Base-by-base conservation (phyloP, 2,329 filamentous ascomycete species). In the Penicillium sp. region DNA sequence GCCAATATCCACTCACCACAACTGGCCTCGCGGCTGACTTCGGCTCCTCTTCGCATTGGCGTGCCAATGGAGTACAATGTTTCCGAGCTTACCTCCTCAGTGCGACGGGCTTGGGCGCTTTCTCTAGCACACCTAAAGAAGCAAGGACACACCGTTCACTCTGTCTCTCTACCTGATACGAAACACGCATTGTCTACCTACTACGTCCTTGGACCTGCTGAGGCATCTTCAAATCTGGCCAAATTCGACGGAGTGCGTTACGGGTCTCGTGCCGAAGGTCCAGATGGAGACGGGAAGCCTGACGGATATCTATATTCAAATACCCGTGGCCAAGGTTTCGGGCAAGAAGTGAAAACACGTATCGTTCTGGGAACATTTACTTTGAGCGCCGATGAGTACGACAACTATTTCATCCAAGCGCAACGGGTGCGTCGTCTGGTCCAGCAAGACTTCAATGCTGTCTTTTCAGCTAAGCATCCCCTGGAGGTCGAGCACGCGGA, bases 171-270 rank as follows among this genome's bases (percentile, higher is more conserved):
- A 4, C 91, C 92, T 0, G 82, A 85, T 0, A 99, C 92, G 1
- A 86, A 83, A 54, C 84, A 88, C 58, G 92, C 93, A 0, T 80
- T 99, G 0, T 88, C 90, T 16, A 88, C 93, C 29, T 99, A 99
- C 75, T 99, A 99, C 69, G 81, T 99, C 49, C 83, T 99, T 48
- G 95, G 93, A 0, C 89, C 93, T 0, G 92, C 93, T 13, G 93
- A 99, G 72, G 93, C 93, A 3, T 89, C 89, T 1, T 97, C 92
- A 13, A 99, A 99, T 63, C 81, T 99, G 2, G 89, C 93, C 49
- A 96, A 95, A 68, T 99, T 96, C 68, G 95, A 99, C 62, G 93
- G 93, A 16, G 83, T 97, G n/a, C 86, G 93, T 10, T 99, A 95
- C 70, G 93, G 93, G 1, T 77, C 76, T 16, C 79, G 83, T 27